Percentiles rank a stretch among this genome's conserved stretches.
Conservation (phyloP, 1,139 yeast species). For the Nadsonia commutata region DNA sequence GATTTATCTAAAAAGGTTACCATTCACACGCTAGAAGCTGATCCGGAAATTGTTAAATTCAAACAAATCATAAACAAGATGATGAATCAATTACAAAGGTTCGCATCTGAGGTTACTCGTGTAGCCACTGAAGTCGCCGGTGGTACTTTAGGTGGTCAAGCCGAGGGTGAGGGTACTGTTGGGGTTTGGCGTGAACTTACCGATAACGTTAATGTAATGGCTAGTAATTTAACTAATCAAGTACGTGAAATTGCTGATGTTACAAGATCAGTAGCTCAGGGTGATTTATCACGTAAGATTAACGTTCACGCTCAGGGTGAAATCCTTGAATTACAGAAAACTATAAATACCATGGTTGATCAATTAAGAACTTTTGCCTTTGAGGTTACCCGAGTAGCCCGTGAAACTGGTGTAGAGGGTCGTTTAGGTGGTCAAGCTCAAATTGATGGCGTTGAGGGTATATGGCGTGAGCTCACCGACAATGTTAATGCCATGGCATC, state of each 20-base stretch:
- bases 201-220: conserved; percentile 79
- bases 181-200: conserved; percentile 81
- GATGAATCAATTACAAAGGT: conserved; percentile 77
- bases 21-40: conserved; percentile 56
- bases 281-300: conserved; percentile 62
- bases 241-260: conserved; percentile 80
- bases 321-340: conserved; percentile 61
- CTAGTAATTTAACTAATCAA: conserved; percentile 70
- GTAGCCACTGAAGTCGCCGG: conserved; percentile 84
- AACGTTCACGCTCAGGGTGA: conserved; percentile 80
- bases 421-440: conserved; percentile 80
- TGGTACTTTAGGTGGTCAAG: conserved; percentile 82
- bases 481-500: conserved; percentile 87
- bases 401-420: conserved; percentile 85
- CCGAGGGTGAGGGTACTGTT: conserved; percentile 66
- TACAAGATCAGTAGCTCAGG: conserved; percentile 70
- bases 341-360: conserved; percentile 78
- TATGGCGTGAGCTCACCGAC: conserved; percentile 80
- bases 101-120: conserved; percentile 70
- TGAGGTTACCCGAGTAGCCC: conserved; percentile 76
- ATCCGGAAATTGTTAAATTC: conserved; percentile 57
- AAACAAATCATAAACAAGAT: conserved; percentile 72
- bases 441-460: conserved; percentile 72
- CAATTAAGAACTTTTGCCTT: conserved; percentile 77
- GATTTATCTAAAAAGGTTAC: conserved; percentile 66